phyloP scores from a whole-genome alignment of 768 basidiomycete genomes.

The Amanita exitialis region DNA sequence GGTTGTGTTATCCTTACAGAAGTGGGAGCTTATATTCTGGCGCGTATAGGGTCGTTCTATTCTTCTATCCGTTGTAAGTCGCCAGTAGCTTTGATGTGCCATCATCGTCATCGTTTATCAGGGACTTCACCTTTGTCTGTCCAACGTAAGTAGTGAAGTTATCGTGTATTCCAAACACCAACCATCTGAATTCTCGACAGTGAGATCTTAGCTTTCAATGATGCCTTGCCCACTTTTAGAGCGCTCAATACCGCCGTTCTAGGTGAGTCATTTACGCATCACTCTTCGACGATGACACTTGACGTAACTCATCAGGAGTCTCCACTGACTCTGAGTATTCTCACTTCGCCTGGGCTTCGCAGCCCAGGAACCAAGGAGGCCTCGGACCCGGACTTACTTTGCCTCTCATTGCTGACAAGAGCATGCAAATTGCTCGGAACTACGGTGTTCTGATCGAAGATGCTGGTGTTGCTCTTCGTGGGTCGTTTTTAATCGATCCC shows the following conservation, averaged over 20 bases:
- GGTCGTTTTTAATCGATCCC: conserved; percentile 81
- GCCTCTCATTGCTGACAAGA: conserved; percentile 73
- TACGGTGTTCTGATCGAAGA: conserved; percentile 89
- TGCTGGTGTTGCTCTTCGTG: conserved; percentile 80
- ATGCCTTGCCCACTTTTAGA: conserved; percentile 68
- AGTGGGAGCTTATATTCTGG: conserved; percentile 7
- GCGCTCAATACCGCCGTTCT: conserved; percentile 67
- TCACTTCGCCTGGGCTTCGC: conserved; percentile 81
- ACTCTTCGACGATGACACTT: neutral
- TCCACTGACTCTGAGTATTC: conserved; percentile 89
- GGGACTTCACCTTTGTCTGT: conserved; percentile 86
- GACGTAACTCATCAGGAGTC: conserved; percentile 32
- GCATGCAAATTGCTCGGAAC: conserved; percentile 70
- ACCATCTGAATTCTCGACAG: conserved; percentile 12
- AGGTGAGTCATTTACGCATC: conserved; percentile 32
- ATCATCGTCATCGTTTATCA: conserved; percentile 16
- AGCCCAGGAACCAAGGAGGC: conserved; percentile 77
- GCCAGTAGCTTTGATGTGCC: neutral
- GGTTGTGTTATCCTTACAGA: neutral
- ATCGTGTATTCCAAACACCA: too few species aligned
- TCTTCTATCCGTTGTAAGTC: conserved; percentile 89
- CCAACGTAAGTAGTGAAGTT: conserved; percentile 44
- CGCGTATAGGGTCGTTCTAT: conserved; percentile 67
- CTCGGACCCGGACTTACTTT: conserved; percentile 84
- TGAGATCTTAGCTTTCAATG: conserved; percentile 93